Evolutionary conservation across 2,329 filamentous ascomycete genomes (phyloP).

Genomic region (Colletotrichum tropicale): DNA sequence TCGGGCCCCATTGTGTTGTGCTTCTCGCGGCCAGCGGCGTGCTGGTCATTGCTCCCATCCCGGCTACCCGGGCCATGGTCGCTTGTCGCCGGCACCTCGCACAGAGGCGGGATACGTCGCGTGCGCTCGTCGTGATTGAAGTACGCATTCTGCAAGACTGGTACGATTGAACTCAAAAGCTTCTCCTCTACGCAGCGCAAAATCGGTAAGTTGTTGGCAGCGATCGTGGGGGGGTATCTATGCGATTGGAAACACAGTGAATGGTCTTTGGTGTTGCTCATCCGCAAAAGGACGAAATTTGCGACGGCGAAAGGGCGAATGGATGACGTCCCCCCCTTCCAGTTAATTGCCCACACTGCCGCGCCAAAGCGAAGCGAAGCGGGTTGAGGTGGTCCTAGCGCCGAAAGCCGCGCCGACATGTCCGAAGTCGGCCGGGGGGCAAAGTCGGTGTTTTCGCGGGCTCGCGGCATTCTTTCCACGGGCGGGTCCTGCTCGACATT

Average conservation of each 20-base stretch:
- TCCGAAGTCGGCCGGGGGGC: conserved; percentile 1
- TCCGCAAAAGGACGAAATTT: background rate
- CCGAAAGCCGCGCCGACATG: conserved; percentile 13
- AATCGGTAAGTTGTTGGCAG: background rate
- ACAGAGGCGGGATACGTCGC: conserved; percentile 36
- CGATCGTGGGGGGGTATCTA: background rate
- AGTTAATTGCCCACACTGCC: conserved; percentile 6
- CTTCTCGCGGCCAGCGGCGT: background rate
- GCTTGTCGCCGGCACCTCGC: conserved; percentile 34
- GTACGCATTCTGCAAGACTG: conserved; percentile 26
- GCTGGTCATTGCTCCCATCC: conserved; percentile 10
- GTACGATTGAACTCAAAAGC: background rate
- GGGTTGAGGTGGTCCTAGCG: background rate
- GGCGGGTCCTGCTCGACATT: background rate
- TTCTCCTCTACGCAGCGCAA: background rate
- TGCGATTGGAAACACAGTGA: background rate
- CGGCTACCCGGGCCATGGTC: conserved; percentile 20
- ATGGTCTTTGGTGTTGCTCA: background rate
- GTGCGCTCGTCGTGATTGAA: conserved; percentile 26
- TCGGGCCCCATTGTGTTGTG: background rate
- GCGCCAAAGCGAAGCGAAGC: conserved; percentile 16
- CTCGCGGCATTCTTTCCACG: conserved; percentile 10
- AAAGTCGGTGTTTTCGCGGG: background rate
- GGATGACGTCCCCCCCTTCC: conserved; percentile 13
- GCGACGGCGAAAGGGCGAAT: background rate